phyloP scores from a whole-genome alignment of 108 stramenopile genomes.

The Fragilaria crotonensis region DNA sequence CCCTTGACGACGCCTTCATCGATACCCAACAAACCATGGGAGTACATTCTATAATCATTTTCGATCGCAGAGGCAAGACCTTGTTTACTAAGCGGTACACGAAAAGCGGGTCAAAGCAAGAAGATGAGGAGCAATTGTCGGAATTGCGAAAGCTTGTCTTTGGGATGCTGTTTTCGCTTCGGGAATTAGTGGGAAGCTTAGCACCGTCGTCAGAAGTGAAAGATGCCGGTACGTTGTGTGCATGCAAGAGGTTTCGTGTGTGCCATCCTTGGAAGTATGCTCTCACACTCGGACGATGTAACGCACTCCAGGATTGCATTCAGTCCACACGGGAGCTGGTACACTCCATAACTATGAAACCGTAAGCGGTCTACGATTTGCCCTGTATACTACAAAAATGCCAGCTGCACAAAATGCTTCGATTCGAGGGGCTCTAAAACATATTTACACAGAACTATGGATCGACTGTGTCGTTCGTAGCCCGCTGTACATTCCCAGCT shows the following conservation, averaged over 20 bases:
- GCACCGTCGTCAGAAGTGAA: slow-evolving; percentile 43
- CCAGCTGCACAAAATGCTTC: slow-evolving; percentile 28
- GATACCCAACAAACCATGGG: no score
- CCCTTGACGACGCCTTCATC: no score
- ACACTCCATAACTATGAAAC: slow-evolving; percentile 82
- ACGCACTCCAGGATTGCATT: slow-evolving; percentile 38
- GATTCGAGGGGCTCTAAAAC: slow-evolving; percentile 55
- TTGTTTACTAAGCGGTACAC: slow-evolving; percentile 79
- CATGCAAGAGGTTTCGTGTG: neutral
- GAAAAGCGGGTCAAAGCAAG: slow-evolving; percentile 3
- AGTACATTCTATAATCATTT: slow-evolving; percentile 82
- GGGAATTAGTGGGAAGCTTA: slow-evolving; percentile 68
- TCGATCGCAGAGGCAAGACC: slow-evolving; percentile 85
- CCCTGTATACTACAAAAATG: slow-evolving; percentile 53
- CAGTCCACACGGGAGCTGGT: slow-evolving; percentile 72
- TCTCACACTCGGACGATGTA: no score
- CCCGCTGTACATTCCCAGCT: slow-evolving; percentile 58
- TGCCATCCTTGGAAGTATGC: neutral
- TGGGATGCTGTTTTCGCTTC: slow-evolving; percentile 84
- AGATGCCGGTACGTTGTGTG: neutral
- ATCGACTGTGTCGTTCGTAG: slow-evolving; percentile 75
- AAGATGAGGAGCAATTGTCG: slow-evolving; percentile 58
- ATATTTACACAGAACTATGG: slow-evolving; percentile 86
- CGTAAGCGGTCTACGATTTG: slow-evolving; percentile 70
- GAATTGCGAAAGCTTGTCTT: slow-evolving; percentile 86